phyloP scores from a whole-genome alignment of 106 monocot species.

The Posidonia australis region DNA sequence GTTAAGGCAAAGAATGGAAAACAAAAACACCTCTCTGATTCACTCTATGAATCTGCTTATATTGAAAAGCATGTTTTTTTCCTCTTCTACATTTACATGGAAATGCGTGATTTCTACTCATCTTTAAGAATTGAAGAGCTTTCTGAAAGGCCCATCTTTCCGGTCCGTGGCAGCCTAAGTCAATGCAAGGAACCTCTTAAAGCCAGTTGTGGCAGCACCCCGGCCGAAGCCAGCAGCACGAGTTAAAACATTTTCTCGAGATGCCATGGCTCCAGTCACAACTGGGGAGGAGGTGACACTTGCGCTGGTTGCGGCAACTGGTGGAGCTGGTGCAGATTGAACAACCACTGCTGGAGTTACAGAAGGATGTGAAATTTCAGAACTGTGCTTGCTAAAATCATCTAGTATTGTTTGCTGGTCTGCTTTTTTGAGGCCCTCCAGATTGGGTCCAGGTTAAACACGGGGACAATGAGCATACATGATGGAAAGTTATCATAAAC shows the following conservation, averaged over 20 bases:
- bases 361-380: conserved; percentile 47
- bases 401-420: conserved; percentile 89
- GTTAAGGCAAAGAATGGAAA: too few species aligned
- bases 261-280: conserved; percentile 22
- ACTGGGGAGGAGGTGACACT: conserved; percentile 16
- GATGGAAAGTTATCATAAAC: background rate
- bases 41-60: too few species aligned
- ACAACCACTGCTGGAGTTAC: conserved; percentile 34
- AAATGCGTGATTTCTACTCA: background rate
- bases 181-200: conserved; percentile 94
- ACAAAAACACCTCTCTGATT: too few species aligned
- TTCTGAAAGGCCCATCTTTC: conserved; percentile 90
- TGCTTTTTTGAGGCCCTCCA: conserved; percentile 77
- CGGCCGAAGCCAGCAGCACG: conserved; percentile 97
- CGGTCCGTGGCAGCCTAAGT: conserved; percentile 97
- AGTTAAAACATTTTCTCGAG: conserved; percentile 89
- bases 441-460: background rate
- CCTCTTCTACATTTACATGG: too few species aligned
- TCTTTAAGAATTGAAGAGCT: conserved; percentile 67
- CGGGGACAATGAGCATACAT: background rate
- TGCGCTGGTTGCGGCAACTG: conserved; percentile 3
- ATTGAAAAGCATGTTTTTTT: too few species aligned
- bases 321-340: conserved; percentile 13
- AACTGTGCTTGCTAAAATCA: conserved; percentile 76
- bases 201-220: conserved; percentile 97